Conservation (phyloP, 2,329 filamentous ascomycete species). For the Sporothrix sp. region DNA sequence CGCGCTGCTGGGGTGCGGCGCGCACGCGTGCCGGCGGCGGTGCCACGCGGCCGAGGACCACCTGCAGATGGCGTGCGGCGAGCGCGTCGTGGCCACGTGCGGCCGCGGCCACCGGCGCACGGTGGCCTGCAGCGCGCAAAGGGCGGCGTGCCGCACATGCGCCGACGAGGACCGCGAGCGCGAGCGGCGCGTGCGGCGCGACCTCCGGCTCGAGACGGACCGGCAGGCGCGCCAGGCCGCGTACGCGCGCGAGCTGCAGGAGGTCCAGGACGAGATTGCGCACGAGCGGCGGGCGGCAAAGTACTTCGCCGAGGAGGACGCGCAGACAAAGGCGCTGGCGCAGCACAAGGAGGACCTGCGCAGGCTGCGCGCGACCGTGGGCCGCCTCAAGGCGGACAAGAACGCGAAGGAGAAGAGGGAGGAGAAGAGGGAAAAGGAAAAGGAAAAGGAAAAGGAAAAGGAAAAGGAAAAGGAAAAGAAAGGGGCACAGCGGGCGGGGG, state of each 20-base stretch:
- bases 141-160: conserved; percentile 40
- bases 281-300: conserved; percentile 35
- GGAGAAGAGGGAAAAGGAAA: conserved; percentile 13
- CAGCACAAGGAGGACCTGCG: conserved; percentile 39
- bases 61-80: conserved; percentile 32
- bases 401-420: too few species aligned
- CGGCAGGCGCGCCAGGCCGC: conserved; percentile 34
- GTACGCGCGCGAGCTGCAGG: conserved; percentile 36
- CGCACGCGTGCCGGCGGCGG: conserved; percentile 47
- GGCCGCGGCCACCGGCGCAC: conserved; percentile 37
- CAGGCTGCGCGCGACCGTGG: conserved; percentile 27
- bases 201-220: conserved; percentile 41
- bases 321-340: conserved; percentile 33
- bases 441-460: background rate
- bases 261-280: conserved; percentile 45
- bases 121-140: conserved; percentile 12
- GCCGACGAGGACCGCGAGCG: conserved; percentile 36
- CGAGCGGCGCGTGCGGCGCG: conserved; percentile 34
- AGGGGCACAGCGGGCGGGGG: too few species aligned
- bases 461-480: background rate
- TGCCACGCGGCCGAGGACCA: conserved; percentile 57
- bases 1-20: conserved; percentile 41
- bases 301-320: conserved; percentile 34
- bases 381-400: too few species aligned
- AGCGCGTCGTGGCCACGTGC: conserved; percentile 37